Evolutionary conservation across 2,329 filamentous ascomycete species (phyloP), one percentile per base, ranked within the genome.

Genomic region (Esteya vermicola): DNA sequence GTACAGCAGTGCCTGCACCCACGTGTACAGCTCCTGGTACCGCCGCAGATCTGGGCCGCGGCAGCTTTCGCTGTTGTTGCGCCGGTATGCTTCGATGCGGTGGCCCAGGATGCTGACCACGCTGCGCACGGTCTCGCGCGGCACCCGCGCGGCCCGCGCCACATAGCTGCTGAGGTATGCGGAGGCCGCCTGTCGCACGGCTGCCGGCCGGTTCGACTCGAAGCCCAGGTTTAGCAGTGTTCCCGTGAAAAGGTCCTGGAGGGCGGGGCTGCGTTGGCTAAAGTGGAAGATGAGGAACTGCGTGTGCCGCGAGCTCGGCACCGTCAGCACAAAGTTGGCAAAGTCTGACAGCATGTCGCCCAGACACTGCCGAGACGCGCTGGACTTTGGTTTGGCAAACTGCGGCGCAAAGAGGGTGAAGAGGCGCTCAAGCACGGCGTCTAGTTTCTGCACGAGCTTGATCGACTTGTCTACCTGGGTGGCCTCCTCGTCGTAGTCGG

Each of bases 241-340:
- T 26, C 81, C 81, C 33, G 84, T 80, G 53, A 96, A 96, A 36
- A 78, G 74, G 52, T 91, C 84, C 43, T 85, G 80, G 36, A 94
- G 74, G 33, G 73, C 70, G 23, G 82, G 78, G 9, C 85, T 83
- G 43, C 73, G 74, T 58, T 98, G 89, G 14, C 84, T 83, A 55
- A 93, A 95, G 60, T 95, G 89, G 60, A 98, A 98, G 38, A 96
- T 71, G 36, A 98, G 73, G 51, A 96, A 98, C 53, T 98, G 91
- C 0, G 86, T 86, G 57, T 96, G 89, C 26, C 91, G 79, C 20
- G 86, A 93, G 49, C 85, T 84, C 56, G 91, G 86, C 13, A 86
- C 93, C 4, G 88, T 86, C 23, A 98, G 70, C 43, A 98, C 85
- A 52, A 86, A 85, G 54, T 75, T 82, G 45, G 80, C 75, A 53